Conservation (phyloP, 495 filamentous ascomycete species). For the Annulohypoxylon stygium region DNA sequence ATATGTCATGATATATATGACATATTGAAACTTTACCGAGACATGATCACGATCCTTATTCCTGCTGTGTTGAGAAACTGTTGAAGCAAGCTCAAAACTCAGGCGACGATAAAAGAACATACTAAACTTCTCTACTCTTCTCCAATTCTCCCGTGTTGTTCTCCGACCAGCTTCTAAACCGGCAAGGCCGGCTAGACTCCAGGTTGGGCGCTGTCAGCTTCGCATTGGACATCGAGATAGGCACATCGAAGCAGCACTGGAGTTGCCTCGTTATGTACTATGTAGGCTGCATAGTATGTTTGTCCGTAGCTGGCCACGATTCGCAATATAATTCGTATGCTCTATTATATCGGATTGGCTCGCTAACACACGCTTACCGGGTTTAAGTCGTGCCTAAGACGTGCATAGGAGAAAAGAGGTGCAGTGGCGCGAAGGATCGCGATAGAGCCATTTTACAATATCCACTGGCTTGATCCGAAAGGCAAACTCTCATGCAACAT, state of each 20-base stretch:
- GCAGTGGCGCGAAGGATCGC: conserved; percentile 30
- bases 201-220: conserved; percentile 37
- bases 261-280: conserved; percentile 13
- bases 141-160: not conserved
- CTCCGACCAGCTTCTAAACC: conserved; percentile 11
- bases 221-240: conserved; percentile 35
- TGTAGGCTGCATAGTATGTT: not conserved
- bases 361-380: conserved; percentile 36
- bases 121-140: not conserved
- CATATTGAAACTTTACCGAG: conserved; percentile 11
- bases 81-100: not conserved
- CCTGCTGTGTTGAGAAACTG: not conserved
- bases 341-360: conserved; percentile 37
- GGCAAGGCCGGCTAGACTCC: conserved; percentile 12
- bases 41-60: conserved; percentile 3
- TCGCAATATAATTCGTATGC: conserved; percentile 36
- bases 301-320: conserved; percentile 25
- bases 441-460: conserved; percentile 33
- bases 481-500: conserved; percentile 35
- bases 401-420: conserved; percentile 25
- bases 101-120: not conserved
- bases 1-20: conserved; percentile 1
- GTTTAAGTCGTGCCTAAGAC: conserved; percentile 28
- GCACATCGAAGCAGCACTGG: not conserved
- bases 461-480: conserved; percentile 40